Evolutionary conservation across 352 stramenopile genomes (phyloP), one percentile per base, ranked within the genome.

Genomic region (Pythium insidiosum): DNA sequence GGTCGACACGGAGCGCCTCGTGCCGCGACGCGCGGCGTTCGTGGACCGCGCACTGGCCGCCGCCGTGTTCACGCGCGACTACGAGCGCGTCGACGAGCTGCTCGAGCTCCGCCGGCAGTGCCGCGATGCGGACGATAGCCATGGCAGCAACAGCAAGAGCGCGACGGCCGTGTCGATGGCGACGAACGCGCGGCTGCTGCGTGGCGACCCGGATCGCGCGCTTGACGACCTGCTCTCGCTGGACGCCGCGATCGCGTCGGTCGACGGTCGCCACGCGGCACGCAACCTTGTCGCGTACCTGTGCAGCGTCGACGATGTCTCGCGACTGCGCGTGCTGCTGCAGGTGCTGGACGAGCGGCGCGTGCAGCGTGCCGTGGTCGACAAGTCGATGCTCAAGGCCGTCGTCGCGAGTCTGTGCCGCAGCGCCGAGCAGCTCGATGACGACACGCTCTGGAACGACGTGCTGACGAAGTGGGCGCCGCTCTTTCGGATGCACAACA

Each of bases 41-140:
- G 78, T 70, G 37, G 58, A 67, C 31, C 65, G 70, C 12, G 63
- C 63, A 21, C 74, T 86, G 31, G 62, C 70, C 2, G 70, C 73
- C 2, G 68, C 63, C 34, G 56, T 82, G 35, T 73, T 69, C 37
- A 40, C 73, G 6, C 58, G 76, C 24, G 67, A 83, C 37, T 81
- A 56, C 40, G 60, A 76, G 7, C 71, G 63, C 24, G 58, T 74
- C 5, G 47, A 59, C 22, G 50, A 66, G 30, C 51, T 77, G 24
- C 24, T 79, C 34, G 62, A 53, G 33, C 45, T 71, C 24, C 56
- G 70, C 41, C 53, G 37, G 20, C 7, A 39, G n/a, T 28, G 23
- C 21, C 47, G 47, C 15, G n/a, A 47, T 5, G 24, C 19, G n/a
- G 24, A 34, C 13, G 29, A 44, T 1, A 25, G 15, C 2, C n/a